Base-by-base conservation (phyloP, 345 rosid species). In the Melaleuca alternifolia region DNA sequence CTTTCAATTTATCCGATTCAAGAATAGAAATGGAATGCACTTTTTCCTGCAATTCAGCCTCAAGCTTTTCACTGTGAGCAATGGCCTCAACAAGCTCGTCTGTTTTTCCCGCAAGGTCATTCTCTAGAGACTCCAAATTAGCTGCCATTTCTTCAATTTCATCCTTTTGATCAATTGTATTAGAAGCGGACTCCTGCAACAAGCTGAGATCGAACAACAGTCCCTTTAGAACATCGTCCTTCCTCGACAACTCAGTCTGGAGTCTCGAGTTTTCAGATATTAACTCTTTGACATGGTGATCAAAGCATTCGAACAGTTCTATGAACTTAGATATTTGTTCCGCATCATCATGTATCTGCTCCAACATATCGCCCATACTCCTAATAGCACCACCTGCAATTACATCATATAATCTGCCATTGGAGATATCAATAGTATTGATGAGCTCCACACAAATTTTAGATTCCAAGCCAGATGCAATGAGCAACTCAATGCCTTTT, bases 151-250 rank as follows among this genome's bases (percentile, higher is more conserved):
- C 96, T 87, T 93, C 93, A 82, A 95, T 90, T 90, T 94, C 94
- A 91, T 96, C 99, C 89, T 94, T 94, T 88, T 92, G 93, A 88
- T 97, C 99, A 86, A 89, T 94, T 26, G 92, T 90, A 85, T 87
- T 93, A 82, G 99, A 96, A 84, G 98, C 96, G 87, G 99, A 95
- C 87, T 96, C 99, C 88, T 97, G 99, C 88, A 97, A 88, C 86
- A 95, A 90, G 90, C 98, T 94, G 83, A 96, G 90, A 90, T 97
- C 98, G 92, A 97, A 97, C 88, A 89, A 91, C 87, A 97, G 87
- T 84, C 99, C 99, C 82, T 93, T 92, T 41, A 96, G 85, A 90
- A 97, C 91, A 56, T 94, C 96, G 87, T 97, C 97, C 87, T 96
- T 97, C 92, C 99, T 94, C 76, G 87, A 87, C 89, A 95, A 87